Base-by-base conservation (phyloP, 2,329 filamentous ascomycete genomes). In the Pseudocercospora cruenta region DNA sequence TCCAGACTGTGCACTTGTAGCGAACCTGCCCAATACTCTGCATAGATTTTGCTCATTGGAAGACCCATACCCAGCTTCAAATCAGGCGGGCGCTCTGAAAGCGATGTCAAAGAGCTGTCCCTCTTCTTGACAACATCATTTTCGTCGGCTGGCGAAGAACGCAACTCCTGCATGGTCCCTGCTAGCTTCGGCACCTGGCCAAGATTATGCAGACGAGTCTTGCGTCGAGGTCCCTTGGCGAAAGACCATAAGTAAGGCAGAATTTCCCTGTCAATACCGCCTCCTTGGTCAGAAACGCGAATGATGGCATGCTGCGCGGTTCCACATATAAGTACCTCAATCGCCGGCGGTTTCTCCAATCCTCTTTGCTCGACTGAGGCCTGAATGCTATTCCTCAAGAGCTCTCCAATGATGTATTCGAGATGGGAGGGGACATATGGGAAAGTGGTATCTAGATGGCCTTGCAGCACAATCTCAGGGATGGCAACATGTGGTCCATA, bases 11-110 rank as follows among this genome's bases (percentile, higher is more conserved):
- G 94, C 65, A 98, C 80, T 74, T 97, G 91, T 8, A 99, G 82
- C 73, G 88, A 95, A 24, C 95, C 95, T 2, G 95, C 95, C 95
- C 95, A 99, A 79, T 98, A 98, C 79, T 98, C 94, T 28, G 94
- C 93, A 79, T 98, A 99, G 2, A 98, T 92, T 68, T 93, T 88
- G 74, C 94, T 97, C 81, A 99, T 89, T 0, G 95, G 95, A 60
- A 99, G 80, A 1, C 95, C 95, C 86, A 99, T 96, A 3, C 95
- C 95, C 1, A 99, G 84, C 10, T 93, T 87, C 67, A 98, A 82
- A 76, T 97, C 91, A 0, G 95, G 94, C 19, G 93, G 92, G 39
- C 95, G 86, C 65, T 89, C 91, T 1, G 92, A 92, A 49, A 99
- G 83, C 1, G 91, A 90, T 10, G 91, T 88, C 26, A 99, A 83